These are phyloP conservation scores for Aspergillus fumigatiaffinis DNA, from an alignment of 2,329 filamentous ascomycete genomes.

Conservation along the genomic window DNA sequence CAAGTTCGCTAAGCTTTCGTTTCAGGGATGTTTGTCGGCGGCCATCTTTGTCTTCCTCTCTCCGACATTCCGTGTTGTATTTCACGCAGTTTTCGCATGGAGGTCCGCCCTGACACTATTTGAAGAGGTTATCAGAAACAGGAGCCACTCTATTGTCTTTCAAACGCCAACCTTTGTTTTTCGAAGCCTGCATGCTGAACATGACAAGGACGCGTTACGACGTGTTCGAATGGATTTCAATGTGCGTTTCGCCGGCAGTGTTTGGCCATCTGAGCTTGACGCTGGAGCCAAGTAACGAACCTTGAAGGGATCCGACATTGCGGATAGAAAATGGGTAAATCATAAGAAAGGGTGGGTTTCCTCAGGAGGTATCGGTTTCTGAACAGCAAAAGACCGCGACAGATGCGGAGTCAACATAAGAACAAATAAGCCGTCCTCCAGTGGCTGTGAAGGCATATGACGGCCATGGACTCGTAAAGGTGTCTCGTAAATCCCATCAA, in stretches of 20 bases:
- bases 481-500: no score
- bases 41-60: constrained; percentile 20
- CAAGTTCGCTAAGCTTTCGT: constrained; percentile 20
- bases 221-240: not conserved
- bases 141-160: no score
- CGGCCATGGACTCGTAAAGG: not conserved
- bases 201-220: not conserved
- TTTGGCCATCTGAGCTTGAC: not conserved
- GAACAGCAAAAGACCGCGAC: not conserved
- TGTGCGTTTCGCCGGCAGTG: not conserved
- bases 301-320: not conserved
- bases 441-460: not conserved
- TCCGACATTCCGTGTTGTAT: constrained; percentile 17
- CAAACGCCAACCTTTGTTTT: not conserved
- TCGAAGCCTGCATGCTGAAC: not conserved
- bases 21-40: constrained; percentile 21
- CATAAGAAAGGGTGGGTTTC: not conserved
- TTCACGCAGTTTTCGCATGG: constrained; percentile 21
- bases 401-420: not conserved
- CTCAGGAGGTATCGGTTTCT: not conserved
- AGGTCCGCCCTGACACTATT: constrained; percentile 21
- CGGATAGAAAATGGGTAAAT: not conserved
- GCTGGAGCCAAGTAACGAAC: not conserved
- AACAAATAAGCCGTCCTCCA: not conserved
- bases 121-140: not conserved